Evolutionary conservation across 2,329 filamentous ascomycete genomes (phyloP), one percentile per base, ranked within the genome.

Genomic region (Ceratocystis alfenasii): DNA sequence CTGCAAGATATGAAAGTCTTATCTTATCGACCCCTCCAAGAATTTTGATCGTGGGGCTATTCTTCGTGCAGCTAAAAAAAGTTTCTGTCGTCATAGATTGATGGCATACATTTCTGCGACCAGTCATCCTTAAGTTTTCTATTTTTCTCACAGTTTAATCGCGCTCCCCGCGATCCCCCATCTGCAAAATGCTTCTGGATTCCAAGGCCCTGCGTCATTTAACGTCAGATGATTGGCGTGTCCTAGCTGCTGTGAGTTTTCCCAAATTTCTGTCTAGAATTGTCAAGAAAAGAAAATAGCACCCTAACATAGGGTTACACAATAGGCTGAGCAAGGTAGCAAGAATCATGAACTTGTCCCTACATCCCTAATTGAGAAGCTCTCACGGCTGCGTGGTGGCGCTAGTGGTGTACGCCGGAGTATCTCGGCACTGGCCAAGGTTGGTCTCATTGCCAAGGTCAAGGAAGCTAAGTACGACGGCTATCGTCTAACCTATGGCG

Each of bases 391-490:
- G 46, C 86, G 90, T 66, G 88, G 89, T 66, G 88, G 88, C 65
- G 83, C 84, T 70, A 87, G 82, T 71, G 89, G 89, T 68, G 90
- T 95, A 22, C 89, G 94, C 75, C 89, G 82, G 72, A 87, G 86
- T 73, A 97, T 99, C 70, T 95, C 92, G 28, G 87, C 85, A 64
- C 85, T 99, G 64, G 94, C 94, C 69, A 99, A 99, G 76, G 86
- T 87, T 62, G 90, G 90, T 68, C 82, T 99, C 71, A 96, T 99
- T 72, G 91, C 89, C 57, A 89, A 89, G 71, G 86, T 96, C 71
- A 95, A 96, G 76, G 96, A 97, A 75, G 90, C 93, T 69, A 93
- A 90, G 75, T 99, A 99, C 77, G 94, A 99, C 73, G 94, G 94
- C 68, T 99, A 99, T 78, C 87, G 95, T 64, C 82, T 99, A 65